phyloP scores from a whole-genome alignment of 1,139 yeast genomes.

The Candida mesenterica region DNA sequence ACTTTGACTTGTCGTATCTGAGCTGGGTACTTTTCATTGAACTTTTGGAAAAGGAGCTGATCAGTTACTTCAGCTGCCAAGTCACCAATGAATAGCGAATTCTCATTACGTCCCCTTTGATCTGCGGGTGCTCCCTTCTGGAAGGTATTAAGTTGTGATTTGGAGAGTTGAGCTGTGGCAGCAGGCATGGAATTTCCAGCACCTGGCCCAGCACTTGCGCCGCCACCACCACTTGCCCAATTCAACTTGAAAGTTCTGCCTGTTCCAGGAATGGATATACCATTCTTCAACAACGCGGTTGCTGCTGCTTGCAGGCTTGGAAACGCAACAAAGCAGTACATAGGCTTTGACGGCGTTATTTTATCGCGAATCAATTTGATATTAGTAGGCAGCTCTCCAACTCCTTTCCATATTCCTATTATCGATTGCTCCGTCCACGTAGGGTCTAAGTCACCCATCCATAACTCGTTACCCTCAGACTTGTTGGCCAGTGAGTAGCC shows the following conservation, averaged over 20 bases:
- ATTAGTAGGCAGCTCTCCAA: slow-evolving; percentile 37
- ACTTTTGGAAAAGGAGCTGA: slow-evolving; percentile 60
- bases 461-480: slow-evolving; percentile 39
- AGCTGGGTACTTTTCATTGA: slow-evolving; percentile 63
- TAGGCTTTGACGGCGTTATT: slow-evolving; percentile 46
- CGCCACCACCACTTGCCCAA: slow-evolving; percentile 58
- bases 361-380: slow-evolving; percentile 41
- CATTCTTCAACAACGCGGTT: slow-evolving; percentile 70
- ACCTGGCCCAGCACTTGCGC: background rate
- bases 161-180: background rate
- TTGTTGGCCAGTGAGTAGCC: slow-evolving; percentile 2
- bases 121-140: slow-evolving; percentile 4
- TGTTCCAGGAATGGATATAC: slow-evolving; percentile 62
- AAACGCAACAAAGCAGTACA: slow-evolving; percentile 84
- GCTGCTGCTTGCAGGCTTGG: slow-evolving; percentile 63
- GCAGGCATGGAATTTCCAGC: slow-evolving; percentile 1
- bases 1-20: slow-evolving; percentile 84
- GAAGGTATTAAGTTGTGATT: background rate
- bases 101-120: slow-evolving; percentile 37
- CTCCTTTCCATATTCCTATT: slow-evolving; percentile 58
- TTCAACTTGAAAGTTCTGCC: slow-evolving; percentile 66
- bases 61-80: slow-evolving; percentile 77
- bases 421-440: slow-evolving; percentile 76
- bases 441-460: slow-evolving; percentile 97
- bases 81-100: slow-evolving; percentile 84